Evolutionary conservation across 2,329 filamentous ascomycete species (phyloP), one percentile per base, ranked within the genome.

Genomic region (Monilinia vaccinii-corymbosi): DNA sequence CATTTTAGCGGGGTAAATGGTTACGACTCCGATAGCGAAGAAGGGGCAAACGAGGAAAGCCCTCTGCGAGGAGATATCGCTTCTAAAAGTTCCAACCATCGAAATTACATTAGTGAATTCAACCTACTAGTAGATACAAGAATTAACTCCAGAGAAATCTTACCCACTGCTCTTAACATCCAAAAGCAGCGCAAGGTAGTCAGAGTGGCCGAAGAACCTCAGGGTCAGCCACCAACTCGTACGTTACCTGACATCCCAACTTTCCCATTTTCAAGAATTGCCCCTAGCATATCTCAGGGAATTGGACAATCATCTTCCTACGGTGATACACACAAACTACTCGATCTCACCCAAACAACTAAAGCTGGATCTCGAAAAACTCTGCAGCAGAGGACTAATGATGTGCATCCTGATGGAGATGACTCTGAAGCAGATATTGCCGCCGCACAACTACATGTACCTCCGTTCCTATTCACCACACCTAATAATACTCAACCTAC

Each of bases 311-410:
- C 64, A 2, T 63, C 62, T 25, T 64, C 64, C 11, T 65, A 67
- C 52, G 63, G 58, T 23, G 64, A 67, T 46, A 65, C 65, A 7
- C 49, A 60, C 13, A 62, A 66, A n/a, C 58, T 66, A 18, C 50
- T 65, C 31, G 62, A 64, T n/a, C 58, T 66, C n/a, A 62, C 61
- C 23, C 38, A 61, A 47, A 53, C 32, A 40, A 45, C 52, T 8
- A 38, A 57, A 18, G 38, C 23, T n/a, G 45, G 57, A 28, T 44
- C 18, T 44, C 34, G 18, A 16, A 50, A 18, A 18, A 23, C 38
- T 40, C 49, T 58, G 11, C 16, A 21, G 38, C 31, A 28, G 42
- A 44, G 23, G 32, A 34, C 34, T 21, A 52, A 42, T 42, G 28
- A 59, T 42, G 13, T 31, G 4, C 18, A 40, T 11, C 45, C 25